Evolutionary conservation across 1,284 basidiomycete genomes (phyloP), one percentile per base, ranked within the genome.

Genomic region (Ustilago vetiveriae): DNA sequence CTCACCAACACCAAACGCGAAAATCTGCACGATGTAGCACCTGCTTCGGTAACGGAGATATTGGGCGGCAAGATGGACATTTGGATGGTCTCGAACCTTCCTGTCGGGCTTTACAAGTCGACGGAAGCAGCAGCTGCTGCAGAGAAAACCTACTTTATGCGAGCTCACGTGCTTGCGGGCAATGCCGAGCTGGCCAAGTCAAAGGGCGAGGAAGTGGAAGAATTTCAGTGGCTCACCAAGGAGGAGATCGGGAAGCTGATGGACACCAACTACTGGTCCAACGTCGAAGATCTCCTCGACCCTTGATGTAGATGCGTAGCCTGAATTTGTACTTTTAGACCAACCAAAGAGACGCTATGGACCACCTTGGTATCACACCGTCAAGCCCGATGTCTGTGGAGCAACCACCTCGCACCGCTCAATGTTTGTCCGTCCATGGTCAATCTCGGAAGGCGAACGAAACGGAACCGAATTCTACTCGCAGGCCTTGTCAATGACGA

Each of bases 151-250:
- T 81, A 78, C 56, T 65, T 78, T 27, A 51, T 81, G 37, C 63
- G 68, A 10, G 78, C 55, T 17, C 79, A 76, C 32, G 54, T 80
- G 19, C 42, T 81, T 16, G 70, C 78, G 0, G 79, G 79, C 10
- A 56, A 75, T 19, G 63, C 75, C 22, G 39, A 60, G 48, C 41
- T 71, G 17, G 23, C 33, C 21, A 55, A 63, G 13, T 40, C 22
- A 4, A 40, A 56, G 37, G 30, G 68, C 82, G 33, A 69, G 82
- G 70, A 82, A 50, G 84, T 90, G 54, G 84, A 85, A 45, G 90
- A 92, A 74, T 93, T 92, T 84, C 91, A 90, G 19, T 94, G 92
- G 92, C 85, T 94, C 65, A 93, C 92, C 53, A 92, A 92, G 83
- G 87, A 92, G 81, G 92, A 94, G 85, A 88, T 94, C 47, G 84